Evolutionary conservation across 2,329 filamentous ascomycete genomes (phyloP), one percentile per base, ranked within the genome.

Genomic region (Hymenoscyphus scutula): DNA sequence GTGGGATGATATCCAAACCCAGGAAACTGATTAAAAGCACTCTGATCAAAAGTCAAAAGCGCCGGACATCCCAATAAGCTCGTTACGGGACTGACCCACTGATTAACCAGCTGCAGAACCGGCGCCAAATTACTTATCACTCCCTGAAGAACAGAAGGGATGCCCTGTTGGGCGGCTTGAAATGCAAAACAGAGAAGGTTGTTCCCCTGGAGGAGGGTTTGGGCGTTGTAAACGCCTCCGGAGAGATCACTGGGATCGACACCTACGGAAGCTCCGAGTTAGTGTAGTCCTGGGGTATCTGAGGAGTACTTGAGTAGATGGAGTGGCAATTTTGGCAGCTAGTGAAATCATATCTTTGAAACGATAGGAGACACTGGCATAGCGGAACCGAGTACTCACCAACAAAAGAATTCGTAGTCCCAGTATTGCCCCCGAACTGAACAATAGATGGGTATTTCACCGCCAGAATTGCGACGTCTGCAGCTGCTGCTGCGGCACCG

Each of bases 401-500:
- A 34, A 77, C 73, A 67, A 84, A 85, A 30, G 76, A 80, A 72
- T 84, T 80, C n/a, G 80, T 76, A 6, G 75, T 76, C 25, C 82
- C 81, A 4, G 77, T 77, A 68, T 85, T 85, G 8, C 82, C 83
- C 5, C 83, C 83, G 27, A 84, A 45, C 53, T 62, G 55, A 5
- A 64, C 23, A 27, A 66, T 41, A 10, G 54, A 23, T 5, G 64
- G 62, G 60, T 82, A 76, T 67, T 78, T 75, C 19, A 70, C 11
- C 5, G 76, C 68, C 64, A 72, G 75, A 48, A 68, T 67, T 3
- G 79, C 63, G 2, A 79, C 67, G 66, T 82, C 80, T 15, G 78
- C 66, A 41, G 75, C 74, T 38, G 75, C 71, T 30, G 75, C 72
- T 11, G 79, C 64, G 5, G 83, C 71, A n/a, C 76, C 76, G 61